These are phyloP conservation scores for Chrysoporthe puriensis DNA, from an alignment of 2,329 filamentous ascomycete species.

Conservation along the genomic window DNA sequence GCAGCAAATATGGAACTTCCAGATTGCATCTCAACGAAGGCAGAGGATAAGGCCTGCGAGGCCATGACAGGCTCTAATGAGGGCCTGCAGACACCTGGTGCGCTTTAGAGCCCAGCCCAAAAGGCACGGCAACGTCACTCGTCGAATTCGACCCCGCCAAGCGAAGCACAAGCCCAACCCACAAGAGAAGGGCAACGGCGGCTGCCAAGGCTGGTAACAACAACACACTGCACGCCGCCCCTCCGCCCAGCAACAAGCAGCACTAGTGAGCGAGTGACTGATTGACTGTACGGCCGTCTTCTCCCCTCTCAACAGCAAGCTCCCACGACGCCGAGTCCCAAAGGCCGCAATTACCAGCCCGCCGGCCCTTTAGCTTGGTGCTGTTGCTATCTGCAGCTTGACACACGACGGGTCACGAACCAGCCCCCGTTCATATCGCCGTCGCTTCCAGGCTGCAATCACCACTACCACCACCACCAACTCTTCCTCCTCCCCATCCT, in stretches of 20 bases:
- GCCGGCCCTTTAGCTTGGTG: too few relatives aligned
- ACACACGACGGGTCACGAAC: not conserved
- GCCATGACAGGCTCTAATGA: not conserved
- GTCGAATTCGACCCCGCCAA: slow-evolving; percentile 12
- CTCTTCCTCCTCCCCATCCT: not conserved
- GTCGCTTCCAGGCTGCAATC: not conserved
- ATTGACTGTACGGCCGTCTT: not conserved
- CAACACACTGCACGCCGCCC: not conserved
- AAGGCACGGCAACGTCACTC: slow-evolving; percentile 11
- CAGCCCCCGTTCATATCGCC: not conserved
- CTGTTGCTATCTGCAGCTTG: slow-evolving; percentile 11
- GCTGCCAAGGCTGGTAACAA: slow-evolving; percentile 3
- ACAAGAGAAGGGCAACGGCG: not conserved
- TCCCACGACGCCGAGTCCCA: not conserved
- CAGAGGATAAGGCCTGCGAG: not conserved
- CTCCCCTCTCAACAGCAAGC: not conserved
- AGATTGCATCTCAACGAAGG: not conserved
- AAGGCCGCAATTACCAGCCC: not conserved
- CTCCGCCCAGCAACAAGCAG: not conserved
- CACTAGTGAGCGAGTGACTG: not conserved
- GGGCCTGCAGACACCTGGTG: not conserved
- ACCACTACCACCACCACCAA: not conserved
- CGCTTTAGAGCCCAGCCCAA: not conserved
- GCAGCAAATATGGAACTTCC: not conserved
- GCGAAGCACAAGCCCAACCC: not conserved